Conservation (phyloP, 2,329 filamentous ascomycete species). For the Paraphaeosphaeria minitans region DNA sequence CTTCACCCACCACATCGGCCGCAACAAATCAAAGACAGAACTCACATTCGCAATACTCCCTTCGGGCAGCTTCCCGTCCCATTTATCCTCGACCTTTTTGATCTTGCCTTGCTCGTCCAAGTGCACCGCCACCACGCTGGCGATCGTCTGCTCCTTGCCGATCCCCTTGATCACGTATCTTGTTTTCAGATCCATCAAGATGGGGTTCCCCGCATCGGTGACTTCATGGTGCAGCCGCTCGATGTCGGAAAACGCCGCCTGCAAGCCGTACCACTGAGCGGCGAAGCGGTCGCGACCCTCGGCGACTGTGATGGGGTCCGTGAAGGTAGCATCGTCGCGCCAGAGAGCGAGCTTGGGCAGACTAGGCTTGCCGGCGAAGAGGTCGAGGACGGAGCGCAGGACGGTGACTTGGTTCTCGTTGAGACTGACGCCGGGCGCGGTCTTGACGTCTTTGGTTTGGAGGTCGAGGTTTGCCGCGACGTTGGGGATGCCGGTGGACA, state of each 20-base stretch:
- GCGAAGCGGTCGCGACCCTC: constrained; percentile 59
- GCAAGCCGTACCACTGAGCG: constrained; percentile 64
- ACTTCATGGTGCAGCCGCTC: constrained; percentile 61
- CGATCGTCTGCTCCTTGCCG: constrained; percentile 57
- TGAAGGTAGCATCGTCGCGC: constrained; percentile 62
- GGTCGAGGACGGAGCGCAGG: constrained; percentile 64
- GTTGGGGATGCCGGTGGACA: constrained; percentile 33
- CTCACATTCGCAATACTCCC: constrained; percentile 58
- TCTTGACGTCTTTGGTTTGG: constrained; percentile 61
- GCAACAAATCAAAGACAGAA: constrained; percentile 39
- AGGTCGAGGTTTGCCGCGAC: constrained; percentile 48
- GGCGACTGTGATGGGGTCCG: constrained; percentile 64
- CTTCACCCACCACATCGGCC: constrained; percentile 46
- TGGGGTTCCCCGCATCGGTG: constrained; percentile 62
- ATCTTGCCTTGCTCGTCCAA: constrained; percentile 53
- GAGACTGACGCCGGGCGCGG: constrained; percentile 57
- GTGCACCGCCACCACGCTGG: constrained; percentile 56
- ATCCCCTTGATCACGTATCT: constrained; percentile 61
- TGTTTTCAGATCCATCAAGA: constrained; percentile 60
- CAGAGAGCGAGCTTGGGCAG: constrained; percentile 65
- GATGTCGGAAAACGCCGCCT: constrained; percentile 63
- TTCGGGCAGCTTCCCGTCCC: constrained; percentile 60
- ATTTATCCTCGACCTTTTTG: constrained; percentile 59
- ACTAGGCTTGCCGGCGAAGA: constrained; percentile 65
- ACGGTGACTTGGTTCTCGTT: constrained; percentile 58